These are phyloP conservation scores for Lepidopterella palustris DNA, from an alignment of 495 filamentous ascomycete species.

Conservation along the genomic window DNA sequence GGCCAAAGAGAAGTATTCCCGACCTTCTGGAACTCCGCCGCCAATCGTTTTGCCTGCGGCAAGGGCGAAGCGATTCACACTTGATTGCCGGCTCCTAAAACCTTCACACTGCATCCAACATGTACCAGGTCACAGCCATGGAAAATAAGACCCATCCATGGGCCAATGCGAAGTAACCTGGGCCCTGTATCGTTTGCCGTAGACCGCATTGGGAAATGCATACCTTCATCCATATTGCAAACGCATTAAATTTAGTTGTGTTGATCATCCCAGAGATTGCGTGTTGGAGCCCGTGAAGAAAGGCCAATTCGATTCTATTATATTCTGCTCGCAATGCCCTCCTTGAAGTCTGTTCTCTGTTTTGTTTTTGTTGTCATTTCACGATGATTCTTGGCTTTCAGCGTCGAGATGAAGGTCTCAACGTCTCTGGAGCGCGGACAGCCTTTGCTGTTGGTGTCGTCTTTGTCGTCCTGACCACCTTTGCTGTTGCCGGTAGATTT, in stretches of 20 bases:
- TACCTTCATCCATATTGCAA: neutral
- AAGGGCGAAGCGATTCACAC: no score
- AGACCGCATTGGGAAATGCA: neutral
- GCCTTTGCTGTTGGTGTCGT: neutral
- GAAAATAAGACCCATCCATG: neutral
- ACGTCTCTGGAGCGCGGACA: neutral
- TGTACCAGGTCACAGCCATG: neutral
- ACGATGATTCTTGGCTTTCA: neutral
- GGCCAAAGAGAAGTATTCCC: no score
- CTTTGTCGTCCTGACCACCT: neutral
- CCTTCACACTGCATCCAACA: neutral
- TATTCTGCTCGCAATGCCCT: neutral
- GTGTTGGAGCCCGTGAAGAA: neutral
- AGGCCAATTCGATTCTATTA: neutral
- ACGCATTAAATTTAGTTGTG: neutral
- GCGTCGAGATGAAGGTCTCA: neutral
- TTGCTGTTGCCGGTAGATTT: neutral
- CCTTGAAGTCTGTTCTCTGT: neutral
- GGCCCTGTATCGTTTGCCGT: neutral
- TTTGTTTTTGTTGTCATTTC: neutral
- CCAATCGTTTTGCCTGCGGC: no score
- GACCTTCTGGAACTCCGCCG: no score
- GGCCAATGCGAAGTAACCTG: neutral
- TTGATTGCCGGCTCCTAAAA: neutral
- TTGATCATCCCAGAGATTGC: neutral